phyloP scores from a whole-genome alignment of 2,329 filamentous ascomycete genomes.

The Exophiala spinifera region DNA sequence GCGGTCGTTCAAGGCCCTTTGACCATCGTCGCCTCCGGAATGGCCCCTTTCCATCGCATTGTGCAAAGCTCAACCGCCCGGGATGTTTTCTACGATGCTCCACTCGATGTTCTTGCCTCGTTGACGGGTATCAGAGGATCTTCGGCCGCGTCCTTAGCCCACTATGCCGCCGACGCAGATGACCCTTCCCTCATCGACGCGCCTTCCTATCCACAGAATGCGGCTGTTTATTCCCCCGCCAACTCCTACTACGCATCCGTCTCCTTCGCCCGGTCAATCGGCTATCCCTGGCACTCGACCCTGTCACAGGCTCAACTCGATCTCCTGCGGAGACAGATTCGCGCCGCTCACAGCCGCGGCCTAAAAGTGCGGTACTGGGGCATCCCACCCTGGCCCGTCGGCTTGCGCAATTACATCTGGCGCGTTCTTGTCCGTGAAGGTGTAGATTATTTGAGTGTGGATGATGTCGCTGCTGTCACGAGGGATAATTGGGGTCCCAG shows the following conservation, averaged over 20 bases:
- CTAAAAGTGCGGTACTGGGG: slow-evolving; percentile 58
- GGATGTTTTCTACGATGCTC: slow-evolving; percentile 57
- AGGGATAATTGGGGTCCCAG: slow-evolving; percentile 44
- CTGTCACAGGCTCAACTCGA: slow-evolving; percentile 44
- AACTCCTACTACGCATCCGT: slow-evolving; percentile 59
- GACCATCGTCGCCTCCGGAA: slow-evolving; percentile 53
- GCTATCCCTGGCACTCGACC: slow-evolving; percentile 33
- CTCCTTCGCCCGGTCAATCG: slow-evolving; percentile 47
- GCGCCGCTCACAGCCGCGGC: slow-evolving; percentile 49
- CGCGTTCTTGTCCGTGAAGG: slow-evolving; percentile 52
- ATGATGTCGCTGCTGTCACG: slow-evolving; percentile 44
- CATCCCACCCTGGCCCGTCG: slow-evolving; percentile 56
- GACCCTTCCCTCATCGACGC: no score
- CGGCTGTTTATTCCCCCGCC: slow-evolving; percentile 39
- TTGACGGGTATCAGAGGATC: no score
- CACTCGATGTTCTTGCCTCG: slow-evolving; percentile 29
- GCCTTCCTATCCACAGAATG: neutral
- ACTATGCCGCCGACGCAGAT: no score
- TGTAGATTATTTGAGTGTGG: slow-evolving; percentile 56
- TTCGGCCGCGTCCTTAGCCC: neutral
- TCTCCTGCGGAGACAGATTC: slow-evolving; percentile 50
- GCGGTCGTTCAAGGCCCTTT: slow-evolving; percentile 40
- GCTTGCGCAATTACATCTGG: slow-evolving; percentile 55
- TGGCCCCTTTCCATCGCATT: slow-evolving; percentile 49
- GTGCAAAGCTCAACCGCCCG: slow-evolving; percentile 45